A percentile compares a stretch with the other conserved stretches of the same genome.
These are phyloP conservation scores for Nicotiana tabacum DNA, from an alignment of 257 asterid genomes.

Conservation along the genomic window DNA sequence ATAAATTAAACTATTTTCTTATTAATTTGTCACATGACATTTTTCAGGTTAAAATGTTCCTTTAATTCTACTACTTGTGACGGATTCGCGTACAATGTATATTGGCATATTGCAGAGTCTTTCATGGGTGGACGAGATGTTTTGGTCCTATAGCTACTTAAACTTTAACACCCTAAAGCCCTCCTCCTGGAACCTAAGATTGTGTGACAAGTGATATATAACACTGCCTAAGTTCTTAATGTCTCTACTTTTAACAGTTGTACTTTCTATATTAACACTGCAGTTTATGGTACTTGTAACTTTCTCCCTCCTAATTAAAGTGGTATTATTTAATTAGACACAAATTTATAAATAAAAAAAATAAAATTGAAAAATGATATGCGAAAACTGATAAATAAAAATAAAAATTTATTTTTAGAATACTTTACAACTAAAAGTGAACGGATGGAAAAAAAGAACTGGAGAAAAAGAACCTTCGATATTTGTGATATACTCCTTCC, in stretches of 20 bases:
- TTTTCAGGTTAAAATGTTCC: not conserved
- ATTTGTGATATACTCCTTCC: no score
- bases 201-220: not conserved
- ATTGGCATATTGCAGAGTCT: not conserved
- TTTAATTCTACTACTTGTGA: conserved; percentile 3
- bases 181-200: not conserved
- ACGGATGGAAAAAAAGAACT: no score
- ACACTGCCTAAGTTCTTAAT: not conserved
- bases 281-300: not conserved
- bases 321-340: no score
- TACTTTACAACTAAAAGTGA: no score
- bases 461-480: no score
- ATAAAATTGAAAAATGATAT: no score
- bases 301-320: no score
- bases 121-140: not conserved
- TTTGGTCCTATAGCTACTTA: conserved; percentile 5
- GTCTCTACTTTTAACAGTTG: not conserved
- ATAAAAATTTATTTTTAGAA: no score
- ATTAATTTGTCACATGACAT: conserved; percentile 3
- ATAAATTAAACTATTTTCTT: not conserved
- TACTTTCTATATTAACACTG: not conserved
- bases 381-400: no score
- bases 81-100: conserved; percentile 20
- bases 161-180: not conserved
- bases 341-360: no score